Evolutionary conservation across 495 filamentous ascomycete species (phyloP), one percentile per base, ranked within the genome.

Genomic region (Talaromyces stipitatus): DNA sequence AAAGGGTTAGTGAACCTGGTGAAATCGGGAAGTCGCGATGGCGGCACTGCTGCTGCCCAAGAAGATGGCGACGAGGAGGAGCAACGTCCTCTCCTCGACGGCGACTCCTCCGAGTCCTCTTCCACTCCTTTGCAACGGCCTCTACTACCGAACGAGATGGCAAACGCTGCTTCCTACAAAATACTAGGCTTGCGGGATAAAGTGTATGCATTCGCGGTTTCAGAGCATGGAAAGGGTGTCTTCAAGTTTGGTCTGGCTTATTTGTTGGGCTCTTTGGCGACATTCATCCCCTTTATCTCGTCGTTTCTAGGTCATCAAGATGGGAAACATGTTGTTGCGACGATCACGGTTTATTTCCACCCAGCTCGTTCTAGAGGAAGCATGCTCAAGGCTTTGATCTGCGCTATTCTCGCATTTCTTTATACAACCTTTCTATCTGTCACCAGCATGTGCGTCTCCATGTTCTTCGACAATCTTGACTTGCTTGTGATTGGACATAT

Each of bases 231-330:
- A 6, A 84, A 83, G 56, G 87, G 85, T 29, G 86, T 95, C 56
- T 72, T 97, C 59, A 98, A 98, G 70, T 97, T 91, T 77, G 91
- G 90, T 50, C 71, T 98, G 52, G 94, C 92, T 8, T 98, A 97
- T 72, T 73, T 95, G 5, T 67, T 97, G 18, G 94, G 88, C 9
- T 95, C 90, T 56, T 72, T 96, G 67, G 91, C 85, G 12, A 97
- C 94, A 1, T 96, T 92, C 62, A 84, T 89, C 60, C 82, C 84
- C 4, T 79, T 82, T 3, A 77, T 97, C 50, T 83, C 91, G 3
- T 72, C 75, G 2, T 75, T 87, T 56, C 74, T 98, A 32, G 94
- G 94, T 4, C 80, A 85, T 59, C 88, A 92, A 64, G 92, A 97
- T 76, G 91, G 92, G 22, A 98, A 98, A 68, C 94, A 97, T 71